Evolutionary conservation across 352 stramenopile genomes (phyloP), one percentile per base, ranked within the genome.

Genomic region (Stramenopiles sp.): DNA sequence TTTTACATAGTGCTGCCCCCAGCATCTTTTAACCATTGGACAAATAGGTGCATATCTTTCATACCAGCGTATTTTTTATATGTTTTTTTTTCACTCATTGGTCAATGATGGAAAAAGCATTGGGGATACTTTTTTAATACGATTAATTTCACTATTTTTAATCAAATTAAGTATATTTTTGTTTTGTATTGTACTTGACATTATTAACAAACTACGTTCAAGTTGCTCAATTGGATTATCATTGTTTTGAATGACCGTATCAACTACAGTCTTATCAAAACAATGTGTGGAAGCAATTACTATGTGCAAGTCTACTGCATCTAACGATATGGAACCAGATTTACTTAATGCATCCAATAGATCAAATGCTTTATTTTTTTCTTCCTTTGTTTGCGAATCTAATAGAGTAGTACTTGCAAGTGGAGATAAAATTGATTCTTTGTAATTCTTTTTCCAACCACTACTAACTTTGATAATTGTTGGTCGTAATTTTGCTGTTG

Each of bases 191-290:
- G 84, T 82, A 20, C 86, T 88, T 31, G 82, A 86, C 53, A 92
- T 79, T 7, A 93, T 73, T 32, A 93, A 80, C 0, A 81, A 84
- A 4, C 87, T 90, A 38, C 81, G 78, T 83, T 92, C 88, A 20
- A 92, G 78, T 78, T 87, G 86, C 74, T 90, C 83, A 77, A 93
- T 91, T 0, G 88, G 88, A 78, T 93, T 91, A 7, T 90, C 79
- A 80, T 92, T 92, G 53, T 89, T 83, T 32, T 86, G 31, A 63
- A 92, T 84, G 30, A 92, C 78, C n/a, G 87, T 91, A 13, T 82
- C 81, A 78, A 91, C 87, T 0, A 92, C 77, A 78, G 83, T 79
- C 27, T 90, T 84, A 73, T 91, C 87, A 80, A 93, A 93, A 29
- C 82, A 85, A 79, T 92, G 87, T 27, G 86, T 90, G 7, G 85